Base-by-base conservation (phyloP, 2,329 filamentous ascomycete genomes). In the Penicillium digitatum region DNA sequence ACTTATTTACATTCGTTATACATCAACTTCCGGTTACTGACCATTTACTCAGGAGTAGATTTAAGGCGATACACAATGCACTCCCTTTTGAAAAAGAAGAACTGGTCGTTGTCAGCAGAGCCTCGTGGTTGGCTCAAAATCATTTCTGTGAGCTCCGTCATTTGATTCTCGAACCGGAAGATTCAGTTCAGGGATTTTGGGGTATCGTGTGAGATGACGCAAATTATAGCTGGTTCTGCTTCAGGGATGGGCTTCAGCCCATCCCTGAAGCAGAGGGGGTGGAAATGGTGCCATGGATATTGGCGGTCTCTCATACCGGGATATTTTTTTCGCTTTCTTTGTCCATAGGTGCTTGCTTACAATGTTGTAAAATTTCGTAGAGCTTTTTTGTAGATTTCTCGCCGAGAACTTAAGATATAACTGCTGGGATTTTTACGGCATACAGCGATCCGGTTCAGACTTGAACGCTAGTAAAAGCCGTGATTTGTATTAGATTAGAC, bases 211-310 rank as follows among this genome's bases (percentile, higher is more conserved):
- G 9, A 39, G 38, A 37, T 45, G 10, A 7, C 16, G 27, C 22
- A 39, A 39, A 39, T 34, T 32, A 45, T 54, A 54, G 39, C 32
- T 29, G 27, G 27, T 26, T 39, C 39, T 39, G 32, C 27, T 34
- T 22, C n/a, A n/a, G 22, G n/a, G 20, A 34, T 24, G 26, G 26
- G 32, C 32, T 35, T 39, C 18, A 44, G 26, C 39, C 34, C 29
- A 48, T 42, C 37, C 47, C 27, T 54, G 47, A 44, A 44, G 31
- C 46, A 9, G 32, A 54, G 32, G 38, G 32, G 46, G 32, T 50
- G 39, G 32, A 12, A 18, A 34, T 32, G 5, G 40, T 51, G 27
- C 16, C 47, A 44, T 39, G 34, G 16, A 39, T 44, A 49, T 20
- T 43, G 31, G 16, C 2, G 3, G 32, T 31, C 16, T 11, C 24